These are phyloP conservation scores for Trichoderma citrinoviride DNA, from an alignment of 2,329 filamentous ascomycete species.

Conservation along the genomic window DNA sequence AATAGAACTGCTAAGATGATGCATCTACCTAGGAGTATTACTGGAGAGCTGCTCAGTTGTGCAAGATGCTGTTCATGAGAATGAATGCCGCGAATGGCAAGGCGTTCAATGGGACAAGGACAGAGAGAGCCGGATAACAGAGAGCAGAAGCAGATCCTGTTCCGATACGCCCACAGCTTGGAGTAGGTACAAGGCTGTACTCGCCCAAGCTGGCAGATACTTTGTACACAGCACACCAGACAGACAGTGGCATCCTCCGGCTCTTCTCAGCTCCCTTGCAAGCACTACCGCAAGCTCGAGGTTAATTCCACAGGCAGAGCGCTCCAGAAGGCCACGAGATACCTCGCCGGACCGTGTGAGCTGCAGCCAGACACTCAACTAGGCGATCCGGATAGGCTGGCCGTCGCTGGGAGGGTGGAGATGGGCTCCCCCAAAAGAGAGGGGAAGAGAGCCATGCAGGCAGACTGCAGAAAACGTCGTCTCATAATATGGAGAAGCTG, in stretches of 20 bases:
- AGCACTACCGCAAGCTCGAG: constrained; percentile 4
- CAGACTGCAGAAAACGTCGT: constrained; percentile 1
- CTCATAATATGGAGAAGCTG: constrained; percentile 13
- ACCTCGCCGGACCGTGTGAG: constrained; percentile 19
- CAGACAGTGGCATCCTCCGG: background rate
- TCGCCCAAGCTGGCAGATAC: background rate
- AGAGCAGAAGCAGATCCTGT: background rate
- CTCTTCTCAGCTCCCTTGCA: background rate
- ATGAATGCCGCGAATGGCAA: background rate
- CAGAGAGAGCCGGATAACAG: background rate
- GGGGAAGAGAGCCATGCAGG: constrained; percentile 1
- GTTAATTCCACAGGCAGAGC: constrained; percentile 1
- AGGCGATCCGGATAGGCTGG: constrained; percentile 23
- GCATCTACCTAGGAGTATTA: no score
- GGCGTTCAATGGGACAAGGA: background rate
- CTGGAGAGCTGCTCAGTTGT: background rate
- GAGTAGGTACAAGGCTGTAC: background rate
- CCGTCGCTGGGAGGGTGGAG: constrained; percentile 21
- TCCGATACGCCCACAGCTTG: background rate
- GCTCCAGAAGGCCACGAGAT: background rate
- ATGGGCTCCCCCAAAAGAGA: background rate
- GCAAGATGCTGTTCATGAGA: background rate
- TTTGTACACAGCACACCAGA: background rate
- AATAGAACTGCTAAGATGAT: no score
- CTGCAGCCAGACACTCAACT: background rate